phyloP scores from a whole-genome alignment of 257 asterid genomes.

The Gentiana macrophylla region DNA sequence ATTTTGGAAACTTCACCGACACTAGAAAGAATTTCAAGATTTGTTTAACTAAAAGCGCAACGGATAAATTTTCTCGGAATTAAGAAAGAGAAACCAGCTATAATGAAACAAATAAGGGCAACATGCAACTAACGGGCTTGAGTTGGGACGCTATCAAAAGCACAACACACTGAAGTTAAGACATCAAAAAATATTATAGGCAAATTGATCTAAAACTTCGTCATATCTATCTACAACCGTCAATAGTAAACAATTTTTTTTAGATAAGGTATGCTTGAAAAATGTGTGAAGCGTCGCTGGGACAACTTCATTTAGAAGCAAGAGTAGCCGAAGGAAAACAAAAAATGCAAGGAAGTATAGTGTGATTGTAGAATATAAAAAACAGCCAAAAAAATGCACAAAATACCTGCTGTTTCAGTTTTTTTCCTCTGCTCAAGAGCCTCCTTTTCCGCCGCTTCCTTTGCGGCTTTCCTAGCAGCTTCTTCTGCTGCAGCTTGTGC shows the following conservation, averaged over 20 bases:
- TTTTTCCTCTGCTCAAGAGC: conserved; percentile 24
- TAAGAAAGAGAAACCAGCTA: not conserved
- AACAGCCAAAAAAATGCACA: not conserved
- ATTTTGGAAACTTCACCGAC: not conserved
- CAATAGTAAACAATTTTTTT: too few relatives aligned
- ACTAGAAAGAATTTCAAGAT: not conserved
- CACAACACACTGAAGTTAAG: not conserved
- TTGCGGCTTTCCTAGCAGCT: conserved; percentile 30
- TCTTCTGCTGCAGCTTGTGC: conserved; percentile 57
- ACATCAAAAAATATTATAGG: not conserved
- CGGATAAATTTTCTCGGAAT: too few relatives aligned
- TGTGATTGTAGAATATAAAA: not conserved
- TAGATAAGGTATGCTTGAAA: too few relatives aligned
- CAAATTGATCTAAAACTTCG: not conserved
- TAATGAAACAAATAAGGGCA: not conserved
- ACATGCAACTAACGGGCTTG: not conserved
- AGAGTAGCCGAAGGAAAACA: not conserved
- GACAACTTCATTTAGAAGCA: too few relatives aligned
- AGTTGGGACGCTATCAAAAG: not conserved
- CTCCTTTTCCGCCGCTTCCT: conserved; percentile 45
- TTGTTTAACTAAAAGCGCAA: too few relatives aligned
- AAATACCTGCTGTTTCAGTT: conserved; percentile 37
- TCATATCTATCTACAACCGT: too few relatives aligned
- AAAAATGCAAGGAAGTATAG: not conserved
- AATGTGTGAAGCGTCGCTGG: too few relatives aligned